Evolutionary conservation across 2,329 filamentous ascomycete genomes (phyloP), one percentile per base, ranked within the genome.

Genomic region (Parasarocladium wereldwijsianum): DNA sequence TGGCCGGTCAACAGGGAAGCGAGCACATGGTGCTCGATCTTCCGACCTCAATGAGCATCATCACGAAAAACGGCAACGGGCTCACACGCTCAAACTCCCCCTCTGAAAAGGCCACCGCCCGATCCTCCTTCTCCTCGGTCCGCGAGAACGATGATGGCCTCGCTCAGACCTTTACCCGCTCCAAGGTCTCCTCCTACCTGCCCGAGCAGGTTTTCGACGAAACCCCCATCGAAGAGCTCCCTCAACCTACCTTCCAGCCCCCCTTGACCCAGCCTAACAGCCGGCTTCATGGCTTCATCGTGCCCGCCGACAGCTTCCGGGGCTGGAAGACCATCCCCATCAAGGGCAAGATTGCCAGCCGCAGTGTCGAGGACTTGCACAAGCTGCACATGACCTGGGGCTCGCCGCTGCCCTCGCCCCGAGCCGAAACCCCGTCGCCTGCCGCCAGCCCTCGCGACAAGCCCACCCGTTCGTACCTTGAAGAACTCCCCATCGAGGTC

Each of bases 401-500:
- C 34, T 50, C 56, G 29, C 52, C 57, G n/a, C n/a, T n/a, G n/a
- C n/a, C n/a, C n/a, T n/a, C n/a, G n/a, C n/a, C n/a, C n/a, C n/a
- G n/a, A n/a, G n/a, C n/a, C n/a, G n/a, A n/a, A n/a, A n/a, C n/a
- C n/a, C n/a, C n/a, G n/a, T n/a, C n/a, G n/a, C n/a, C n/a, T n/a
- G n/a, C n/a, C n/a, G n/a, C n/a, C n/a, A n/a, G n/a, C n/a, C n/a
- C n/a, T n/a, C n/a, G n/a, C n/a, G n/a, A n/a, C n/a, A n/a, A n/a
- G n/a, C n/a, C n/a, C n/a, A n/a, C n/a, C n/a, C n/a, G n/a, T n/a
- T n/a, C n/a, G n/a, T n/a, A n/a, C n/a, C 54, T 86, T 23, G 80
- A 85, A 57, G 67, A 51, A 36, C 61, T 86, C 6, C 79, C 79
- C 1, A 60, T 66, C 30, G 79, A 85, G 53, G 58, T 85, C 38